Evolutionary conservation across 257 asterid genomes (phyloP).

Genomic region (Prunella vulgaris): DNA sequence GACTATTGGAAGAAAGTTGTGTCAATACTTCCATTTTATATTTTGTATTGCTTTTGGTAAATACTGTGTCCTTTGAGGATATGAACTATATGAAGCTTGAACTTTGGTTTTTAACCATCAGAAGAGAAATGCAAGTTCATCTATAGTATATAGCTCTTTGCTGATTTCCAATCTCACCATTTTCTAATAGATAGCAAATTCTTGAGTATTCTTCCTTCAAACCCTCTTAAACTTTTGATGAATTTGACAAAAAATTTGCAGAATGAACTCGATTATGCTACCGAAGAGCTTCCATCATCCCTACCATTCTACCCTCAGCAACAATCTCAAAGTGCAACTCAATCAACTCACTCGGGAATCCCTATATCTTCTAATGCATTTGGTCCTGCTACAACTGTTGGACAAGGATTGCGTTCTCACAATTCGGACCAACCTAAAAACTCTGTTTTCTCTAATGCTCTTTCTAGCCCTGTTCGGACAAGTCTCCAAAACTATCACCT

Average conservation of each 20-base stretch:
- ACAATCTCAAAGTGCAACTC: slow-evolving; percentile 34
- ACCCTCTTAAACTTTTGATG: neutral
- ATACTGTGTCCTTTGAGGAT: neutral
- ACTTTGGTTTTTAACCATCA: neutral
- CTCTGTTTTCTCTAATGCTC: slow-evolving; percentile 52
- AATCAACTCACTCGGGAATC: slow-evolving; percentile 25
- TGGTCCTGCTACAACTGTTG: slow-evolving; percentile 35
- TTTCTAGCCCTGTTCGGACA: slow-evolving; percentile 50
- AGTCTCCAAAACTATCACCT: slow-evolving; percentile 55
- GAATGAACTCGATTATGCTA: slow-evolving; percentile 51
- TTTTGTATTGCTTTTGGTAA: neutral
- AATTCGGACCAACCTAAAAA: slow-evolving; percentile 41
- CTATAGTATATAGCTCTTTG: neutral
- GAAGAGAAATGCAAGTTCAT: neutral
- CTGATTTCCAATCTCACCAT: neutral
- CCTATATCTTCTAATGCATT: slow-evolving; percentile 37
- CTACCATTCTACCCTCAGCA: slow-evolving; percentile 32
- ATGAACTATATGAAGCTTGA: neutral
- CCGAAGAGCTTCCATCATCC: slow-evolving; percentile 41
- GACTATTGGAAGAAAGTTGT: neutral
- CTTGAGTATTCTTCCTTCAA: neutral
- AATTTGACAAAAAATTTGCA: slow-evolving; percentile 21
- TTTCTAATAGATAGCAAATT: neutral
- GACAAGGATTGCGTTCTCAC: slow-evolving; percentile 35
- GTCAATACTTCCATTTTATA: neutral